phyloP scores from a whole-genome alignment of 768 basidiomycete species.

The Pleurotus pulmonarius region DNA sequence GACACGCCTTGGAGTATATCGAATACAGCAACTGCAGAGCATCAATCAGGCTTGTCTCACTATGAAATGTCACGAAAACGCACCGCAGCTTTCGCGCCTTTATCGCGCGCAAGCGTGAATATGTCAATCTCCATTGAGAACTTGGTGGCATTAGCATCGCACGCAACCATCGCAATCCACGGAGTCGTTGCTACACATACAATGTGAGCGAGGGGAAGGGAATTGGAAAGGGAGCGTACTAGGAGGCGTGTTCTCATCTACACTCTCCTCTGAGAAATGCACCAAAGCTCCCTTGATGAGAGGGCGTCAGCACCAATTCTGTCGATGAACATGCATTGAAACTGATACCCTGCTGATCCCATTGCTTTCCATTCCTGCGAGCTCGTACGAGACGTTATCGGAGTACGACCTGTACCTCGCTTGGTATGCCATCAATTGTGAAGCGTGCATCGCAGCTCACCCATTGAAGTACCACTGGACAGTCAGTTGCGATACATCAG shows the following conservation, averaged over 20 bases:
- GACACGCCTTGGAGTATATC: constrained; percentile 62
- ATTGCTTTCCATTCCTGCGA: constrained; percentile 43
- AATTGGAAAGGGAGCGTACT: constrained; percentile 25
- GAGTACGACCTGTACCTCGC: constrained; percentile 37
- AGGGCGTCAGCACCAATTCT: neutral
- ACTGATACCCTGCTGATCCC: constrained; percentile 53
- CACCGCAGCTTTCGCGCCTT: constrained; percentile 80
- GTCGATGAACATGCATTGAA: constrained; percentile 5
- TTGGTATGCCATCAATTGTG: neutral
- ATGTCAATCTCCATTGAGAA: constrained; percentile 63
- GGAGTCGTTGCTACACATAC: constrained; percentile 60
- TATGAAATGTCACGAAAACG: constrained; percentile 19
- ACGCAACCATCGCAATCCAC: constrained; percentile 88
- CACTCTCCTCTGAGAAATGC: constrained; percentile 70
- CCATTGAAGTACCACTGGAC: constrained; percentile 60
- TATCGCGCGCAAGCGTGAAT: constrained; percentile 75
- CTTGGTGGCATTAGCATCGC: constrained; percentile 73
- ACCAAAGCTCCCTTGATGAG: constrained; percentile 68
- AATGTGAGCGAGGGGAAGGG: constrained; percentile 6
- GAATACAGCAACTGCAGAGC: constrained; percentile 74
- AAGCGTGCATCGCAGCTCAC: constrained; percentile 21
- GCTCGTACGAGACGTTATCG: constrained; percentile 57
- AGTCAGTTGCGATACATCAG: constrained; percentile 54
- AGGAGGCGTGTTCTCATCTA: constrained; percentile 45
- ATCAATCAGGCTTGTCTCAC: neutral